Evolutionary conservation across 495 filamentous ascomycete species (phyloP).

Genomic region (Penicillium roqueforti): DNA sequence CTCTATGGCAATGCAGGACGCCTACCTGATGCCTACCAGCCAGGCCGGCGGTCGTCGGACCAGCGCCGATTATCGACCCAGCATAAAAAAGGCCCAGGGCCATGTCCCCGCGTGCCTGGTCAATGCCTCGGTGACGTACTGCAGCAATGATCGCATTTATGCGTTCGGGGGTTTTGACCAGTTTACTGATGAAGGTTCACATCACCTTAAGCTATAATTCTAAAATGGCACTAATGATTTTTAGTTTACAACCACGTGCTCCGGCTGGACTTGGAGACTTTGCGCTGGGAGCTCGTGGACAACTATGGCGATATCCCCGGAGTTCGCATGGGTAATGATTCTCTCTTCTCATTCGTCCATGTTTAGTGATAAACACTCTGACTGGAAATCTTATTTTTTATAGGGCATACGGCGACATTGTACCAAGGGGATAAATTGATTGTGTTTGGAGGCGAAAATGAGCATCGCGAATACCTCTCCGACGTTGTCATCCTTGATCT

Average conservation of each 20-base stretch:
- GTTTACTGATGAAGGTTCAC: conserved; percentile 84
- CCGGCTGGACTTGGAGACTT: conserved; percentile 73
- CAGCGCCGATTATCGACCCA: conserved; percentile 70
- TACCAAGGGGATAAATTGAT: conserved; percentile 92
- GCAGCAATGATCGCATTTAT: conserved; percentile 92
- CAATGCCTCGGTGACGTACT: conserved; percentile 96
- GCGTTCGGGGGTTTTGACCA: conserved; percentile 99
- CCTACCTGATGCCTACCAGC: conserved; percentile 81
- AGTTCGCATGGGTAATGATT: conserved; percentile 81
- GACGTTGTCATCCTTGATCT: conserved; percentile 96
- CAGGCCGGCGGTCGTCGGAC: conserved; percentile 58
- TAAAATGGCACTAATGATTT: conserved; percentile 11
- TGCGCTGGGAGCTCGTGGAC: conserved; percentile 93
- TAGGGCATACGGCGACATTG: conserved; percentile 92
- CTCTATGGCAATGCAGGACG: conserved; percentile 46
- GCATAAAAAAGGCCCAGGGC: conserved; percentile 74
- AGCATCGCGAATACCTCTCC: conserved; percentile 89
- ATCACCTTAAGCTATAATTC: neutral
- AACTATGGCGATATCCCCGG: conserved; percentile 99
- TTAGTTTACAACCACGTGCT: conserved; percentile 96
- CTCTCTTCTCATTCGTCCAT: conserved; percentile 24
- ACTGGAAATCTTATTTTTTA: conserved; percentile 5
- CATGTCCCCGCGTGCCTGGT: conserved; percentile 91
- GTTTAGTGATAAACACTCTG: neutral
- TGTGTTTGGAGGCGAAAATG: conserved; percentile 96